A percentile compares a stretch with the other conserved stretches of the same genome.
phyloP scores from a whole-genome alignment of 2,329 filamentous ascomycete species.

The Bimuria novae-zelandiae region DNA sequence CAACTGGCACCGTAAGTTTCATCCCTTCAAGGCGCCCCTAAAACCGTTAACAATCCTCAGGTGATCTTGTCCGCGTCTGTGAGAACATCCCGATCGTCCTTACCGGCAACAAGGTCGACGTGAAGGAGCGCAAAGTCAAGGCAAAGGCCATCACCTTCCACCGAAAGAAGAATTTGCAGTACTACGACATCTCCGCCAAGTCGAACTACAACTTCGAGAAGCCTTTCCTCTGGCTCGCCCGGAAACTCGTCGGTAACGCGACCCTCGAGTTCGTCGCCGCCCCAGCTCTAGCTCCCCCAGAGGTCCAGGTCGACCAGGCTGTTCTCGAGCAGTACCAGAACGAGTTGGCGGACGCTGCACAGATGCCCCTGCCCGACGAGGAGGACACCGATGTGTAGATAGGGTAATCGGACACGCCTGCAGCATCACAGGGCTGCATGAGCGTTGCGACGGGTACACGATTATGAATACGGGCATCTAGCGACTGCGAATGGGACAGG shows the following conservation, averaged over 20 bases:
- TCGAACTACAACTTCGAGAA: slow-evolving; percentile 99
- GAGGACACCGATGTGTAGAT: slow-evolving; percentile 72
- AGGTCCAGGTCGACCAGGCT: slow-evolving; percentile 83
- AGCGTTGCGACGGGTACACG: slow-evolving; percentile 34
- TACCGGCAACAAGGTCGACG: slow-evolving; percentile 99
- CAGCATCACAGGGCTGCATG: slow-evolving; percentile 17
- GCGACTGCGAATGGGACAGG: slow-evolving; percentile 21
- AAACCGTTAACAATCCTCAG: slow-evolving; percentile 52
- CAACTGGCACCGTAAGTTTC: slow-evolving; percentile 96
- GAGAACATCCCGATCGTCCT: slow-evolving; percentile 99
- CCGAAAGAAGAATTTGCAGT: slow-evolving; percentile 99
- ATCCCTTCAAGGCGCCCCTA: background rate
- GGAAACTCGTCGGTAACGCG: slow-evolving; percentile 97
- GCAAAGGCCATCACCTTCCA: slow-evolving; percentile 99
- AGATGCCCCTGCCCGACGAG: slow-evolving; percentile 90
- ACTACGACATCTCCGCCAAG: slow-evolving; percentile 99
- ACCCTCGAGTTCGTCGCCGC: slow-evolving; percentile 92
- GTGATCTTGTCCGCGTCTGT: slow-evolving; percentile 97
- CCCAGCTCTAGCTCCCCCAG: slow-evolving; percentile 90
- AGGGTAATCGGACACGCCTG: slow-evolving; percentile 28
- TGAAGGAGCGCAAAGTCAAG: slow-evolving; percentile 99
- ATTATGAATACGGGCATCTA: slow-evolving; percentile 32
- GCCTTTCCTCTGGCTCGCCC: slow-evolving; percentile 98
- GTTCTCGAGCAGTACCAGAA: slow-evolving; percentile 81
- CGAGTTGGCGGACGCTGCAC: slow-evolving; percentile 83